Evolutionary conservation across 2,329 filamentous ascomycete species (phyloP), one percentile per base, ranked within the genome.

Genomic region (Parastagonospora nodorum): DNA sequence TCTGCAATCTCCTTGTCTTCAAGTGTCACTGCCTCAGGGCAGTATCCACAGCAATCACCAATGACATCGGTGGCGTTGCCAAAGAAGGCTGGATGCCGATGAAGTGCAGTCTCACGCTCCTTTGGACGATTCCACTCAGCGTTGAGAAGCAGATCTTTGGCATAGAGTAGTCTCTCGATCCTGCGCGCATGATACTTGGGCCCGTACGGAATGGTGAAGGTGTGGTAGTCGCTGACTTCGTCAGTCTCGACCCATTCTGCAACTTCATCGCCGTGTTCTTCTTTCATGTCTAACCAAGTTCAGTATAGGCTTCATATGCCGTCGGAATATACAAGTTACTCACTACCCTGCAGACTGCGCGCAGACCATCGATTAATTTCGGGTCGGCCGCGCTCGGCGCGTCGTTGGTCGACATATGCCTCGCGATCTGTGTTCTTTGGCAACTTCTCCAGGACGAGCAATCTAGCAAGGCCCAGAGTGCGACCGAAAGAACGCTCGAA

Each of bases 81-180:
- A 63, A 95, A 93, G 71, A 95, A 95, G 10, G 88, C 89, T 2
- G 91, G 90, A 63, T 95, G 91, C 2, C 91, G 84, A 73, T 96
- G 91, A 5, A 95, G 78, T 54, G 90, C 84, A 1, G 92, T 87
- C 24, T 86, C 78, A n/a, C 90, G 83, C 36, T 91, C 86, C 53
- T 89, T 85, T 1, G 82, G 79, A 56, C 88, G 85, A 61, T 94
- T 95, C 90, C 91, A 95, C 67, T 95, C 89, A 0, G 70, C 89
- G 62, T 95, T 94, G 14, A 95, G 82, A 7, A 95, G 79, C 14
- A 95, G 72, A 67, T 96, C 91, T 57, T 89, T 88, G 2, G 88
- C 90, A 66, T 90, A 95, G 38, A 92, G 83, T 0, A 95, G 78
- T 66, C 88, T 92, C 71, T 95, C 90, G 48, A 95, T 92, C 63